These are phyloP conservation scores for Apostasia shenzhenica DNA, from an alignment of 106 monocot species.

Conservation along the genomic window DNA sequence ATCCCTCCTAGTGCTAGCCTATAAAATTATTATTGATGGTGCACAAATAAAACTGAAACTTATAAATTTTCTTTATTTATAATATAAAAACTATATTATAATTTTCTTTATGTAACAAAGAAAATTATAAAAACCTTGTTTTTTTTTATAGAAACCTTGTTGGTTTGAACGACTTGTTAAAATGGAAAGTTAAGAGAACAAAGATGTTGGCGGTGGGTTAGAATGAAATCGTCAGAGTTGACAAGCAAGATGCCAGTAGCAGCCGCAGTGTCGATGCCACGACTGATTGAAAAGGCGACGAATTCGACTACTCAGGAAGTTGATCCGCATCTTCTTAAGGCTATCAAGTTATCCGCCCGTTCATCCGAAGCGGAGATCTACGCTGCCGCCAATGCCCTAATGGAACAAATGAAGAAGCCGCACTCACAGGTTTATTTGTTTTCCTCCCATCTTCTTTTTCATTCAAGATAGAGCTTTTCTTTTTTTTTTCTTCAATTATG, in stretches of 20 bases:
- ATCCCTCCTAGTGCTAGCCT: no score
- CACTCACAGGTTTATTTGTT: slow-evolving; percentile 60
- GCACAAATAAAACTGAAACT: no score
- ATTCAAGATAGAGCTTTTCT: neutral
- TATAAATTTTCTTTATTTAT: no score
- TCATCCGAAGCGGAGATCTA: slow-evolving; percentile 33
- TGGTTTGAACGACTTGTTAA: no score
- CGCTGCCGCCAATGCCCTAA: slow-evolving; percentile 38
- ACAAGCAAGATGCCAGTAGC: neutral
- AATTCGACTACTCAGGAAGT: slow-evolving; percentile 51
- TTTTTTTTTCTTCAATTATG: neutral
- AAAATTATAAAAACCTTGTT: no score
- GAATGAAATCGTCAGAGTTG: neutral
- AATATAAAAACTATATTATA: no score
- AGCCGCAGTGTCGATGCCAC: slow-evolving; percentile 6
- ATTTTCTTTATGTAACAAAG: no score
- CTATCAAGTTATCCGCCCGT: slow-evolving; percentile 67
- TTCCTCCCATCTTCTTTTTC: neutral
- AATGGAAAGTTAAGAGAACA: no score
- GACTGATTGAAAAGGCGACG: slow-evolving; percentile 67
- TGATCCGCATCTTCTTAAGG: slow-evolving; percentile 55
- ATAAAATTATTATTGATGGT: no score
- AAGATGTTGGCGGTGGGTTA: no score
- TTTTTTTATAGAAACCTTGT: no score
- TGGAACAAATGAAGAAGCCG: slow-evolving; percentile 70